phyloP scores from a whole-genome alignment of 495 filamentous ascomycete species.

The Hypoxylon rickii region DNA sequence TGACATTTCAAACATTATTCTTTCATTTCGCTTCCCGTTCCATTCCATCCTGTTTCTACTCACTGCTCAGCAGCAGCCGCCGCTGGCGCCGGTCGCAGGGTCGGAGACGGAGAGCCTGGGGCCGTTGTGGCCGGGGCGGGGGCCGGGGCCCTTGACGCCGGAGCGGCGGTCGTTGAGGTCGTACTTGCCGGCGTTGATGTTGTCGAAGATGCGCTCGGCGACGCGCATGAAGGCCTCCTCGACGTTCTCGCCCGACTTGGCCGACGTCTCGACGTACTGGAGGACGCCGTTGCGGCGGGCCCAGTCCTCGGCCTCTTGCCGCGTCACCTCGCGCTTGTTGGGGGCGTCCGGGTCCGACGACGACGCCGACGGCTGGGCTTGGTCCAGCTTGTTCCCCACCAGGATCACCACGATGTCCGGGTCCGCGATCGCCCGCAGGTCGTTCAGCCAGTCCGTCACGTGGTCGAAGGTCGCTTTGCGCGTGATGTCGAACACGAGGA shows the following conservation, averaged over 20 bases:
- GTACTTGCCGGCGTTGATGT: constrained; percentile 91
- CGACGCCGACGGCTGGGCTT: constrained; percentile 56
- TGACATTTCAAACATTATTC: no score
- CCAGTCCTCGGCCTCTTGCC: constrained; percentile 85
- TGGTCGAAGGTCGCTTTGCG: constrained; percentile 81
- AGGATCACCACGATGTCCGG: constrained; percentile 91
- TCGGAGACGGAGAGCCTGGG: constrained; percentile 44
- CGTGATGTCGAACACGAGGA: constrained; percentile 94
- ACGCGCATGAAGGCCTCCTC: constrained; percentile 92
- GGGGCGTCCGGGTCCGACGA: constrained; percentile 39
- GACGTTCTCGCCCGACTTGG: constrained; percentile 91
- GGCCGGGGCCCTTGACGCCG: constrained; percentile 74
- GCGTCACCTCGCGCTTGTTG: constrained; percentile 77
- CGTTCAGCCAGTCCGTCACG: constrained; percentile 87
- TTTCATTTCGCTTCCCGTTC: no score
- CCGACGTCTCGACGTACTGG: constrained; percentile 92
- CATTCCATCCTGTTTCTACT: background rate
- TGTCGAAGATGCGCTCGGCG: constrained; percentile 90
- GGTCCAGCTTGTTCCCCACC: constrained; percentile 92
- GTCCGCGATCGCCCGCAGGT: constrained; percentile 90
- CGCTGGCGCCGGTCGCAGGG: constrained; percentile 36
- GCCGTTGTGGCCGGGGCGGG: constrained; percentile 57
- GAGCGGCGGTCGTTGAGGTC: constrained; percentile 91
- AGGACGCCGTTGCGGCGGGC: constrained; percentile 79
- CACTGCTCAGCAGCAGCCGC: constrained; percentile 36